These are phyloP conservation scores for Ceratocystis eucalypticola DNA, from an alignment of 2,329 filamentous ascomycete genomes.

Conservation along the genomic window DNA sequence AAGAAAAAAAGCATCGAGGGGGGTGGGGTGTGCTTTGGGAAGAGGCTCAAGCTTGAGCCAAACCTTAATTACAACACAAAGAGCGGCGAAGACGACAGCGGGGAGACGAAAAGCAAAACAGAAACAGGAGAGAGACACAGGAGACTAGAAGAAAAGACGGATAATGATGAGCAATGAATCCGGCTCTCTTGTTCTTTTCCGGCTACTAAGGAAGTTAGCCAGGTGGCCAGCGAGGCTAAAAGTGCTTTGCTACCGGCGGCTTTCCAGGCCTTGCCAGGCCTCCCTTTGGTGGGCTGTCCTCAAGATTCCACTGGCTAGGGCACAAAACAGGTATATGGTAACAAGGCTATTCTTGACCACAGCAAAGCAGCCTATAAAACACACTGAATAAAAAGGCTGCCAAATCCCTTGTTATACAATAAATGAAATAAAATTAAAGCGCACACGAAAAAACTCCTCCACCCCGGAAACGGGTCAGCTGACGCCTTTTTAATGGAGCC, in stretches of 20 bases:
- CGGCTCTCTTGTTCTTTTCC: not conserved
- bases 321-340: too few species aligned
- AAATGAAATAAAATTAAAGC: not conserved
- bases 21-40: not conserved
- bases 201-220: not conserved
- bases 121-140: not conserved
- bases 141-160: not conserved
- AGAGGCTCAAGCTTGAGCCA: slow-evolving; percentile 4
- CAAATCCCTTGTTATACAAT: not conserved
- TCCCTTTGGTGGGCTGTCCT: too few species aligned
- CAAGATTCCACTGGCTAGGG: too few species aligned
- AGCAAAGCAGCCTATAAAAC: too few species aligned
- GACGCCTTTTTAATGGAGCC: slow-evolving; percentile 4
- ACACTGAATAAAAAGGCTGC: not conserved
- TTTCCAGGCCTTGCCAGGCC: too few species aligned
- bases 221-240: too few species aligned
- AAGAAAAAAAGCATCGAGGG: not conserved
- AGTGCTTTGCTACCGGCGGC: not conserved
- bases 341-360: not conserved
- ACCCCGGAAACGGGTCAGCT: slow-evolving; percentile 2
- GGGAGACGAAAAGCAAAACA: not conserved
- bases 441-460: not conserved
- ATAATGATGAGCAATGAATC: not conserved
- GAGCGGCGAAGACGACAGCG: not conserved
- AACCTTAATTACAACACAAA: slow-evolving; percentile 1